A percentile compares a stretch with the other conserved stretches of the same genome.
phyloP scores from a whole-genome alignment of 2,329 filamentous ascomycete genomes.

The Colletotrichum tropicale region DNA sequence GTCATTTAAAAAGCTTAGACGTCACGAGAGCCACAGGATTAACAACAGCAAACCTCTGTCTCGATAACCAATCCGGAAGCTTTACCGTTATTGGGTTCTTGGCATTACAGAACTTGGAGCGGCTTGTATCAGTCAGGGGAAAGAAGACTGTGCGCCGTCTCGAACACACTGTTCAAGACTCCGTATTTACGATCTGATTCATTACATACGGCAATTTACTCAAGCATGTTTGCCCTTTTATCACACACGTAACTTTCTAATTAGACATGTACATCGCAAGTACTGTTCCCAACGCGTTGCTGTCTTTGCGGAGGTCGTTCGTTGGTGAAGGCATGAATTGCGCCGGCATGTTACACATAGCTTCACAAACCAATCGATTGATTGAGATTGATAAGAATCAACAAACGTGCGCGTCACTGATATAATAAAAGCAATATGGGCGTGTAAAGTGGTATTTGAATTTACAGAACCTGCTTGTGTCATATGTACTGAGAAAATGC shows the following conservation, averaged over 20 bases:
- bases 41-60: neutral
- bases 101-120: no score
- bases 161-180: neutral
- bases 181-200: no score
- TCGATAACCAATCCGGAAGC: neutral
- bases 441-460: neutral
- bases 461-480: neutral
- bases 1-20: neutral
- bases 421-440: rapidly evolving
- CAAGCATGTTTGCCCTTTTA: neutral
- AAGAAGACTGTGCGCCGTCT: neutral
- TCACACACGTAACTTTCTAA: neutral
- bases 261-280: no score
- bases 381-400: no score
- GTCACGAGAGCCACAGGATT: neutral
- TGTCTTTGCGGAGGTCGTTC: neutral
- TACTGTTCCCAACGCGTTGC: no score
- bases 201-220: neutral
- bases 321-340: no score
- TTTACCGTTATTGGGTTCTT: neutral
- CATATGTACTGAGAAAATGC: neutral
- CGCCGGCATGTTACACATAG: no score
- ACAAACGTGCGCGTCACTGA: neutral
- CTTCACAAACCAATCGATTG: no score
- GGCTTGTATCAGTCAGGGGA: neutral